phyloP scores from a whole-genome alignment of 208 protist species.

The Trypanosoma cruzi region DNA sequence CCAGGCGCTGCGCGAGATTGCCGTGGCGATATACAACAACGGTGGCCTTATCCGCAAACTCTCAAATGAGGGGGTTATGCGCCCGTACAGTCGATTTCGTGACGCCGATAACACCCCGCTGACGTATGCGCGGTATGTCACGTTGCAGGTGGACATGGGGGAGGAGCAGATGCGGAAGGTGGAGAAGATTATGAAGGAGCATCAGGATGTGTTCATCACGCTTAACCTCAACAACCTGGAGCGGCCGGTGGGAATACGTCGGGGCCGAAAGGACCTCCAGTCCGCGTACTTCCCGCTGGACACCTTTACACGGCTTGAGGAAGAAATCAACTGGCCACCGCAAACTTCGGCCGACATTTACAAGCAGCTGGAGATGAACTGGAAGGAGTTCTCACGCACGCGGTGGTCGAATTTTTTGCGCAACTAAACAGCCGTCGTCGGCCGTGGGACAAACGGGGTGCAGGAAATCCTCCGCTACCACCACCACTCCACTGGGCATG shows the following conservation, averaged over 20 bases:
- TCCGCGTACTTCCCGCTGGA: conserved; percentile 80
- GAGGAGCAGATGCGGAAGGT: conserved; percentile 84
- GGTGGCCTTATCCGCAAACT: conserved; percentile 83
- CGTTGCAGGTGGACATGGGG: conserved; percentile 82
- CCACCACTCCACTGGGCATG: not conserved
- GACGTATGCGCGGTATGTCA: conserved; percentile 86
- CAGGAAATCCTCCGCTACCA: not conserved
- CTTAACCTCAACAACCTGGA: conserved; percentile 80
- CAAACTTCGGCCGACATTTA: conserved; percentile 87
- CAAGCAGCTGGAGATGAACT: conserved; percentile 92
- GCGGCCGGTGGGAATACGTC: conserved; percentile 49
- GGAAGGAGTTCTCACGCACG: conserved; percentile 93
- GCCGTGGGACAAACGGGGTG: not conserved
- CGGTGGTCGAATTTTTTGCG: conserved; percentile 89
- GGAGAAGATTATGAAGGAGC: conserved; percentile 79
- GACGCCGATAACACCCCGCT: conserved; percentile 79
- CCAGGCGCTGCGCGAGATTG: conserved; percentile 83
- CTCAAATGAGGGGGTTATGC: conserved; percentile 87
- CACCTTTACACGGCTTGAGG: conserved; percentile 83
- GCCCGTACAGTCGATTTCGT: conserved; percentile 83
- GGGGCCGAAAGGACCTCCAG: conserved; percentile 43
- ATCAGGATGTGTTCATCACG: conserved; percentile 80
- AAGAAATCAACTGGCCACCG: conserved; percentile 92
- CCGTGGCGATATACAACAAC: conserved; percentile 67
- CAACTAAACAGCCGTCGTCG: conserved; percentile 36